Base-by-base conservation (phyloP, 441 rosid species). In the Erodium trifolium region DNA sequence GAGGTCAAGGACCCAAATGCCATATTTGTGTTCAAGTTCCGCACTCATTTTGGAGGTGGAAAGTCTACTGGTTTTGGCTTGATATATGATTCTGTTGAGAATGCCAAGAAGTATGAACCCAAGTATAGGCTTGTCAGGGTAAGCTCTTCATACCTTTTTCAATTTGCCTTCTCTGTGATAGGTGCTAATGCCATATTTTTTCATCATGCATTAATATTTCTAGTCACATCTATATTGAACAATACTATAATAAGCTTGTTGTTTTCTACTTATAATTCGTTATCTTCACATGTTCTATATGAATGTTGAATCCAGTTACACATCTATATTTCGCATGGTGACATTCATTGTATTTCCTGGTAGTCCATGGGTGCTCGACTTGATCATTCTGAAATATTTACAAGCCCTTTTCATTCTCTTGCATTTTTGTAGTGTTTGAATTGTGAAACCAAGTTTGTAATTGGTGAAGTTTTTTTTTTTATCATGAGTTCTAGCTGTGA, bases 61-160 rank as follows among this genome's bases (percentile, higher is more conserved):
- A 53, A 53, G 19, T 53, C 60, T 16, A 53, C 60, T 14, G 60
- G 60, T 14, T 53, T 53, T n/a, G 60, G 60, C 19, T 5, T 53
- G 60, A 53, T 53, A 14, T 53, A 53, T 0, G 60, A 53, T 16
- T 53, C 60, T n/a, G 60, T 53, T 53, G 60, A 53, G 18, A 53
- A 53, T 53, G 60, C 60, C 3, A 53, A 53, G 60, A 53, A 53
- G 19, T 53, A 14, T 6, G 60, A 53, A 17, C 60, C 60, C 9
- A 53, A 53, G 19, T 53, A 53, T 23, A 53, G 60, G 60, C 60
- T 53, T 53, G 60, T 53, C 19, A 53, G 60, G 60, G 60, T 53
- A 16, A 14, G 19, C 18, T 53, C 14, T 45, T 1, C n/a, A 12
- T 45, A 11, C n/a, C 23, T 14, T 14, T 14, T 53, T 7, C 19